These are phyloP conservation scores for Wilcoxina mikolae DNA, from an alignment of 495 filamentous ascomycete species.

Conservation along the genomic window DNA sequence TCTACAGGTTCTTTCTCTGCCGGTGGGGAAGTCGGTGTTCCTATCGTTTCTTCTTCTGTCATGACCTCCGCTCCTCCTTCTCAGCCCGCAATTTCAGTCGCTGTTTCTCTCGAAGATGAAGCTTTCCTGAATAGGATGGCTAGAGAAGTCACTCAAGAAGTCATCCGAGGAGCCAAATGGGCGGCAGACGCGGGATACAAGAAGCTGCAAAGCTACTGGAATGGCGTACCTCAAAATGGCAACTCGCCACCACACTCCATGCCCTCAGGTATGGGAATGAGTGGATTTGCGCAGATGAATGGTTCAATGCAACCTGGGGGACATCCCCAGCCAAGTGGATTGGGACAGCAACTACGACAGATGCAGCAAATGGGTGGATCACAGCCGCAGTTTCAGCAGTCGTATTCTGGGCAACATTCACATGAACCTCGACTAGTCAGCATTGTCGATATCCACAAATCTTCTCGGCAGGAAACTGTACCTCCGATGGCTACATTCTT, in stretches of 20 bases:
- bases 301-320: not conserved
- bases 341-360: slow-evolving; percentile 27
- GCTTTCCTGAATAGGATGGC: slow-evolving; percentile 72
- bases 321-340: slow-evolving; percentile 18
- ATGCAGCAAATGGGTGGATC: slow-evolving; percentile 23
- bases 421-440: slow-evolving; percentile 70
- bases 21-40: slow-evolving; percentile 41
- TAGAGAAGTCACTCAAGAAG: slow-evolving; percentile 73
- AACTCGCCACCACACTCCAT: not conserved
- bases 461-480: slow-evolving; percentile 27
- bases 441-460: slow-evolving; percentile 60
- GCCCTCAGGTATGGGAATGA: not conserved
- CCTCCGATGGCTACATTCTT: slow-evolving; percentile 67
- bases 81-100: slow-evolving; percentile 56
- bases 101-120: slow-evolving; percentile 66
- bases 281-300: not conserved
- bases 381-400: slow-evolving; percentile 16
- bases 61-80: slow-evolving; percentile 58
- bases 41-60: slow-evolving; percentile 45
- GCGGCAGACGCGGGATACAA: slow-evolving; percentile 73
- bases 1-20: slow-evolving; percentile 53
- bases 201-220: slow-evolving; percentile 83
- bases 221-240: slow-evolving; percentile 21
- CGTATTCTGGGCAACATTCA: slow-evolving; percentile 2
- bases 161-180: slow-evolving; percentile 79